Base-by-base conservation (phyloP, 2,329 filamentous ascomycete genomes). In the Penicillium sp. region DNA sequence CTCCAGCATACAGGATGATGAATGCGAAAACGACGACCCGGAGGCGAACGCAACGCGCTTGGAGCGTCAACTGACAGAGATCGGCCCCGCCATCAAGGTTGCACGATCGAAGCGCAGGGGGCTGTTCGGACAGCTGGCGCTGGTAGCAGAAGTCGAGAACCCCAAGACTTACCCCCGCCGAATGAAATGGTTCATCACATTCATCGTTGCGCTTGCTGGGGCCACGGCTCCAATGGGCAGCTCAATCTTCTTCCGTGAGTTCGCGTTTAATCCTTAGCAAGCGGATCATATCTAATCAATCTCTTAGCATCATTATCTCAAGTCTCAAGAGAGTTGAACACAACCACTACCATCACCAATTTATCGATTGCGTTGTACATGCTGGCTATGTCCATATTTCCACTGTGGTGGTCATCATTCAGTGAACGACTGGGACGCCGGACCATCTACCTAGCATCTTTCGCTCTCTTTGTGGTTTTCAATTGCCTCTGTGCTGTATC, bases 371-470 rank as follows among this genome's bases (percentile, higher is more conserved):
- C 90, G 0, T 73, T 93, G 54, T 94, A 92, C 70, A 91, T 94
- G 89, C 79, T 94, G 4, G 79, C 83, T 63, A 91, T 94, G 89
- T 84, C 86, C 52, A 90, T 94, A 43, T 93, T 92, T 62, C 91
- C 91, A 0, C 79, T 95, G 0, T 94, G 90, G 90, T 94, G 89
- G 89, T 91, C 88, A 1, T 87, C 87, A 1, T 92, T 94, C 66
- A 91, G 88, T 8, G 91, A 94, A 63, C 75, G 75, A 4, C 67
- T 81, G 1, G 91, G 91, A 11, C 84, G 91, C 39, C 84, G 91
- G 21, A 86, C 85, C n/a, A 88, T 95, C 62, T 94, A 93, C 69
- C 74, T 95, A 31, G 74, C 83, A 32, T 92, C 89, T 0, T 94
- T 94, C 70, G 69, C 80, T 21, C 76, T 93, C 13, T 92, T 91